Evolutionary conservation across 2,329 filamentous ascomycete species (phyloP).

Genomic region (Neonectria magnoliae): DNA sequence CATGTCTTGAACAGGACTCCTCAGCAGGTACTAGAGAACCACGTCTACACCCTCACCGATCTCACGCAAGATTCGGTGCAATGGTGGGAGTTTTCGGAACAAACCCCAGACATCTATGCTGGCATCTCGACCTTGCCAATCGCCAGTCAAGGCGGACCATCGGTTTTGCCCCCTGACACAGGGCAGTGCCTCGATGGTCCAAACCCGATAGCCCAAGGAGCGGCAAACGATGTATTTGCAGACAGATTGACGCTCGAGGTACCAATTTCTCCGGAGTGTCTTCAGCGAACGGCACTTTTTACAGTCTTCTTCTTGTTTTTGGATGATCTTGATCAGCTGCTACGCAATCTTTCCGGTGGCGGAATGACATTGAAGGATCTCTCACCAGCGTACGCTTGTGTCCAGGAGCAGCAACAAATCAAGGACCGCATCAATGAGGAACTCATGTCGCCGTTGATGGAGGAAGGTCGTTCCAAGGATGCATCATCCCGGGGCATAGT

Average conservation of each 20-base stretch:
- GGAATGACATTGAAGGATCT: neutral
- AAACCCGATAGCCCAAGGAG: rapidly evolving
- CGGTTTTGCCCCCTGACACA: neutral
- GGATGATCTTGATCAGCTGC: neutral
- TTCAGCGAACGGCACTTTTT: slow-evolving; percentile 2
- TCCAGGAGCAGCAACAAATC: neutral
- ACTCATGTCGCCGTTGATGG: neutral
- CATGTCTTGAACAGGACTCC: neutral
- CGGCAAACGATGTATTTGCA: too few relatives aligned
- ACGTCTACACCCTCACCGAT: neutral
- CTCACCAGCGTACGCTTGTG: neutral
- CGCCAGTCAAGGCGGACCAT: neutral
- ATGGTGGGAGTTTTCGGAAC: neutral
- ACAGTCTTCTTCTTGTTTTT: neutral
- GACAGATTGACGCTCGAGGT: neutral
- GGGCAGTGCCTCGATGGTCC: rapidly evolving
- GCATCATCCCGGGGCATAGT: slow-evolving; percentile 10
- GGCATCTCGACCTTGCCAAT: rapidly evolving
- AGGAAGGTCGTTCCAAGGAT: neutral
- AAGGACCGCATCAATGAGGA: neutral
- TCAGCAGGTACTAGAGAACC: rapidly evolving
- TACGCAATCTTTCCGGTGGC: neutral
- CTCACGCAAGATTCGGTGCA: neutral
- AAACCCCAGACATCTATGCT: neutral
- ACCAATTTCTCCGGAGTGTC: rapidly evolving